Conservation (phyloP, 1,139 yeast species). For the Hyphopichia pseudoburtonii region DNA sequence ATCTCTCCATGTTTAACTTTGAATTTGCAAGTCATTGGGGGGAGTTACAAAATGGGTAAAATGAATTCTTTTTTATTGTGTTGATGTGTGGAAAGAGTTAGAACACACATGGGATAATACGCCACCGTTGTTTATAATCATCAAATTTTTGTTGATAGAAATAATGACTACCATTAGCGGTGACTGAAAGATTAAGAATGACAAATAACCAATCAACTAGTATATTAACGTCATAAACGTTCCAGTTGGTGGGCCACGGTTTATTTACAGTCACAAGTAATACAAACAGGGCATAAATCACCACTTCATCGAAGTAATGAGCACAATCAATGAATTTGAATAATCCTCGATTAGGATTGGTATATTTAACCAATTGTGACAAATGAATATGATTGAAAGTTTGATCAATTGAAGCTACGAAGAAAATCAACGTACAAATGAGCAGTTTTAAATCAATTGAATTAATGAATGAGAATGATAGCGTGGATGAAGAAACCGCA, state of each 20-base stretch:
- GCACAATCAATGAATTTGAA: conserved; percentile 65
- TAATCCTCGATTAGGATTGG: conserved; percentile 55
- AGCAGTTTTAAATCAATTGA: conserved; percentile 15
- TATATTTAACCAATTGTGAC: conserved; percentile 63
- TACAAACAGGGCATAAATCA: conserved; percentile 51
- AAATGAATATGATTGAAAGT: conserved; percentile 57
- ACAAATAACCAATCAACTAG: conserved; percentile 54
- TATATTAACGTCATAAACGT: conserved; percentile 16
- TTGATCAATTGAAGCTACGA: conserved; percentile 55
- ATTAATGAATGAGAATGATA: conserved; percentile 6
- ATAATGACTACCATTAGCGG: conserved; percentile 58
- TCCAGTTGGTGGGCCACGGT: conserved; percentile 9
- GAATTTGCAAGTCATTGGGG: too few relatives aligned
- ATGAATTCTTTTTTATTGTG: too few relatives aligned
- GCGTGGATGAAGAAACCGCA: conserved; percentile 11
- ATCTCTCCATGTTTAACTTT: too few relatives aligned
- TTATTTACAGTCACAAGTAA: conserved; percentile 17
- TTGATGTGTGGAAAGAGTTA: too few relatives aligned
- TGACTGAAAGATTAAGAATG: conserved; percentile 53
- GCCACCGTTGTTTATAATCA: conserved; percentile 19
- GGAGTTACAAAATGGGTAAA: too few relatives aligned
- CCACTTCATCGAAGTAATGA: conserved; percentile 76
- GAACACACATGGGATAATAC: conserved; percentile 21
- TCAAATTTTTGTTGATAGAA: conserved; percentile 45
- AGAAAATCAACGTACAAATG: too few relatives aligned